A percentile compares a stretch with the other conserved stretches of the same genome.
These are phyloP conservation scores for Stachybotrys elegans DNA, from an alignment of 2,329 filamentous ascomycete genomes.

Conservation along the genomic window DNA sequence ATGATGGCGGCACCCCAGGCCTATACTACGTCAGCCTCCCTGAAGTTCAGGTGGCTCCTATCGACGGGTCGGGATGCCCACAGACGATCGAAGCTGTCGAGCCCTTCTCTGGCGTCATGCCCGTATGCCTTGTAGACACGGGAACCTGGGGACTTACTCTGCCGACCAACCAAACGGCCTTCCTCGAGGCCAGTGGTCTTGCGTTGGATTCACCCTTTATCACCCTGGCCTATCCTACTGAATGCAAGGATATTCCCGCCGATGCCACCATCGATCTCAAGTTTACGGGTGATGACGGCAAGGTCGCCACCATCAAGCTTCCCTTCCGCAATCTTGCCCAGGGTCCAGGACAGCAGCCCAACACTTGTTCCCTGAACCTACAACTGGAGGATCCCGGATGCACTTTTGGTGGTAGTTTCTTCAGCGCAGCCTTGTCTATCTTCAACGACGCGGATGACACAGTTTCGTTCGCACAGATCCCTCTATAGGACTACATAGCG, in stretches of 20 bases:
- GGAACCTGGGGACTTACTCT: neutral
- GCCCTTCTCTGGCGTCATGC: neutral
- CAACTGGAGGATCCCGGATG: neutral
- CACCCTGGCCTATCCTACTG: neutral
- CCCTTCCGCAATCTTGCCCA: constrained; percentile 1
- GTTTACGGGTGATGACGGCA: neutral
- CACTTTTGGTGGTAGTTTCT: constrained; percentile 6
- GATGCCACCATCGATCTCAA: neutral
- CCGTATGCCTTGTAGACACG: neutral
- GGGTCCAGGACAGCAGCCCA: neutral
- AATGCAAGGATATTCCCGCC: neutral
- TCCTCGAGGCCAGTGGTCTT: neutral
- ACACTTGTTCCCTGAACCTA: constrained; percentile 2
- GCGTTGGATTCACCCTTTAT: neutral
- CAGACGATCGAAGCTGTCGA: neutral
- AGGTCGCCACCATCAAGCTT: neutral
- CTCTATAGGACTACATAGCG: neutral
- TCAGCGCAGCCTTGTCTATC: constrained; percentile 5
- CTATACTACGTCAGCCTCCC: neutral
- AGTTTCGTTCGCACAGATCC: constrained; percentile 4
- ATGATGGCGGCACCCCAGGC: neutral
- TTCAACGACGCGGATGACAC: constrained; percentile 6
- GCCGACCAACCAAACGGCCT: neutral
- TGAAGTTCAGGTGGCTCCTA: neutral
- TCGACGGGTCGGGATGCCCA: neutral